These are phyloP conservation scores for Penicillium canescens DNA, from an alignment of 495 filamentous ascomycete genomes.

Conservation along the genomic window DNA sequence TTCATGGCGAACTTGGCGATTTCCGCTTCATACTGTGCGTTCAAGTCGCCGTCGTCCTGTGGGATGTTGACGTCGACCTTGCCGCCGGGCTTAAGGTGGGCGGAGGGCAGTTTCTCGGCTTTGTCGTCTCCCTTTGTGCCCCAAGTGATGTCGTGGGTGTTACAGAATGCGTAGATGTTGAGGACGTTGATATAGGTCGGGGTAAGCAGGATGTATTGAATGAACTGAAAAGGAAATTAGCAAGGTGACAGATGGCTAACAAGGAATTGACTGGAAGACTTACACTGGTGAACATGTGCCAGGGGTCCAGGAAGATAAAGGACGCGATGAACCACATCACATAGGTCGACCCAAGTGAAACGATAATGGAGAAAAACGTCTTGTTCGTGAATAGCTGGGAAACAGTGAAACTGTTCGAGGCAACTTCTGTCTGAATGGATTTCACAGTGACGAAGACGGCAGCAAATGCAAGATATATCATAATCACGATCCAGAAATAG, in stretches of 20 bases:
- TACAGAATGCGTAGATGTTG: slow-evolving; percentile 98
- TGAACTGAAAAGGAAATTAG: slow-evolving; percentile 51
- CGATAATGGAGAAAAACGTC: slow-evolving; percentile 90
- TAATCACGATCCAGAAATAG: slow-evolving; percentile 93
- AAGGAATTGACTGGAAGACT: slow-evolving; percentile 13
- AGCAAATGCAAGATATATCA: slow-evolving; percentile 93
- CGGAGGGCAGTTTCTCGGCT: slow-evolving; percentile 75
- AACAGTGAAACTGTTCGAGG: slow-evolving; percentile 57
- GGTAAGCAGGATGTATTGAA: slow-evolving; percentile 95
- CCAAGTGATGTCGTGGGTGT: slow-evolving; percentile 97
- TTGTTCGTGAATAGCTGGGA: slow-evolving; percentile 77
- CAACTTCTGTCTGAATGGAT: slow-evolving; percentile 71
- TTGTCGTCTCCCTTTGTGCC: slow-evolving; percentile 96
- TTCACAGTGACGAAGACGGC: slow-evolving; percentile 92
- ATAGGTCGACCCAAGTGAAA: slow-evolving; percentile 90
- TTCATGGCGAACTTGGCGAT: slow-evolving; percentile 72
- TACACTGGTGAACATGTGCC: slow-evolving; percentile 94
- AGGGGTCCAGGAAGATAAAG: slow-evolving; percentile 95
- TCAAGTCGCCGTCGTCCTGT: slow-evolving; percentile 80
- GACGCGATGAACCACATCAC: slow-evolving; percentile 90
- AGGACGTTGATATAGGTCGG: slow-evolving; percentile 96
- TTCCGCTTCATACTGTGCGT: slow-evolving; percentile 92
- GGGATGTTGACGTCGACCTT: slow-evolving; percentile 94
- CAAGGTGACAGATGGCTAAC: neutral
- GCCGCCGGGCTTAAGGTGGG: slow-evolving; percentile 82